These are phyloP conservation scores for Cadophora sp. DNA, from an alignment of 2,329 filamentous ascomycete genomes.

Conservation along the genomic window DNA sequence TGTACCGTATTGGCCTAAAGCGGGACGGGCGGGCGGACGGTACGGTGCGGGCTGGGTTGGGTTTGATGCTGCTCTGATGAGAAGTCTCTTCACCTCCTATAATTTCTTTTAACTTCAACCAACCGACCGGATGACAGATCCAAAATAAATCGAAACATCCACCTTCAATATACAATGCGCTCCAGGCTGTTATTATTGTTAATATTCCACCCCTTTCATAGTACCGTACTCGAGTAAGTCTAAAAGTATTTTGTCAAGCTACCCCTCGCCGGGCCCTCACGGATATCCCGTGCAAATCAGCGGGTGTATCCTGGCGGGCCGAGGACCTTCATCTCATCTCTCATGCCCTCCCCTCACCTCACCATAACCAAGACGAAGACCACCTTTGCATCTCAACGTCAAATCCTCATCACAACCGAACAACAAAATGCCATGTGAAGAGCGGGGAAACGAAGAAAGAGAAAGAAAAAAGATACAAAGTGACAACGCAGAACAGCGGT, in stretches of 20 bases:
- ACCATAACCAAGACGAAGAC: slow-evolving; percentile 1
- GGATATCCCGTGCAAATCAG: slow-evolving; percentile 11
- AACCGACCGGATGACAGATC: background rate
- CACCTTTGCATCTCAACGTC: background rate
- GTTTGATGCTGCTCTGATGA: slow-evolving; percentile 1
- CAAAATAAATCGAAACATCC: background rate
- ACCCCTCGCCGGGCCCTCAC: slow-evolving; percentile 1
- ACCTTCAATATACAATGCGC: background rate
- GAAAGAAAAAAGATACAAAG: background rate
- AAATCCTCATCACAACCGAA: slow-evolving; percentile 11
- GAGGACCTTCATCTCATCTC: slow-evolving; percentile 13
- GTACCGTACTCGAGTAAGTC: background rate
- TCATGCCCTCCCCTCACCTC: background rate
- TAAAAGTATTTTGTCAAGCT: too few relatives aligned
- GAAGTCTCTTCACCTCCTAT: background rate
- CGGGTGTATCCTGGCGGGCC: slow-evolving; percentile 17
- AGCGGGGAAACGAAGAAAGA: slow-evolving; percentile 10
- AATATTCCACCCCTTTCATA: background rate
- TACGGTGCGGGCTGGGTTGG: slow-evolving; percentile 7
- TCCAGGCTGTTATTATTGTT: background rate
- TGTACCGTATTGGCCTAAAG: slow-evolving; percentile 1
- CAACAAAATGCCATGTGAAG: slow-evolving; percentile 20
- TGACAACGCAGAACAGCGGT: slow-evolving; percentile 38
- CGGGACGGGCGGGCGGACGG: slow-evolving; percentile 10
- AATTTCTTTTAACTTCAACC: slow-evolving; percentile 11